phyloP scores from a whole-genome alignment of 495 filamentous ascomycete species.

The Annulohypoxylon maeteangense region DNA sequence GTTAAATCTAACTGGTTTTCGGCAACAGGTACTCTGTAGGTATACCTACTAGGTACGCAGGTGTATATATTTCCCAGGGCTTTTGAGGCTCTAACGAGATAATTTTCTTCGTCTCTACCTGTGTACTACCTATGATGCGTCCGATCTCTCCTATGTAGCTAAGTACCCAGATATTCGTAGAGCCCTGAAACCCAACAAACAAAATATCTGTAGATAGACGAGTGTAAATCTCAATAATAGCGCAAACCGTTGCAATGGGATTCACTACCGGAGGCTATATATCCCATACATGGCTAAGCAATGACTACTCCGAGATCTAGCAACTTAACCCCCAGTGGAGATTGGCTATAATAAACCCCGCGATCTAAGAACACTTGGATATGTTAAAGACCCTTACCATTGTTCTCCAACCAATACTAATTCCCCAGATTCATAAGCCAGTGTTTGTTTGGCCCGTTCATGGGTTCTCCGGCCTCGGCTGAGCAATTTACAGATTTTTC shows the following conservation, averaged over 20 bases:
- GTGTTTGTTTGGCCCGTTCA: background rate
- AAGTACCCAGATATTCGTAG: background rate
- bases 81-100: too few relatives aligned
- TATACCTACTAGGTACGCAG: too few relatives aligned
- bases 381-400: background rate
- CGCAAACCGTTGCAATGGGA: background rate
- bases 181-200: background rate
- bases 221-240: background rate
- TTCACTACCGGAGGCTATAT: background rate
- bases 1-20: too few relatives aligned
- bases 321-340: background rate
- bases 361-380: conserved; percentile 3
- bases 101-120: too few relatives aligned
- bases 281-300: background rate
- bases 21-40: too few relatives aligned
- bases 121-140: background rate
- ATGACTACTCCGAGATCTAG: background rate
- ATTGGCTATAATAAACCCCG: conserved; percentile 32
- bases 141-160: too few relatives aligned
- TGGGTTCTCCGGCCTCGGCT: background rate
- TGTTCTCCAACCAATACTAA: background rate
- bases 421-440: background rate
- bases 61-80: too few relatives aligned
- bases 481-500: background rate
- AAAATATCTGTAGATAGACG: background rate